These are phyloP conservation scores for Amylocystis lapponica DNA, from an alignment of 768 basidiomycete species.

Conservation along the genomic window DNA sequence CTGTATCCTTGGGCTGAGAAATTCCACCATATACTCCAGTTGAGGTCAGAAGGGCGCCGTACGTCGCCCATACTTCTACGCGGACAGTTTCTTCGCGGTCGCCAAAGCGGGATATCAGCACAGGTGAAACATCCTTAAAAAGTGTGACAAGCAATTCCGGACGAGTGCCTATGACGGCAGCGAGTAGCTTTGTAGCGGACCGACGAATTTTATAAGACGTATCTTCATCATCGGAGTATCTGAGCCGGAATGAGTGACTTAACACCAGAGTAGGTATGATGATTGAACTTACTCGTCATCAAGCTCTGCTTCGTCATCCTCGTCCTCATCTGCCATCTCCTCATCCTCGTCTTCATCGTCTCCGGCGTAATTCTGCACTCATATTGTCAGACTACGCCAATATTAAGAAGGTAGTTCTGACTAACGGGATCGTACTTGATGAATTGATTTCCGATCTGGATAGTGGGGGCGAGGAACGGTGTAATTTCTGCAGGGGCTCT, in stretches of 20 bases:
- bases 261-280: conserved; percentile 5
- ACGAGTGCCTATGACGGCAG: conserved; percentile 82
- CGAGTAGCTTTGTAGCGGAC: conserved; percentile 84
- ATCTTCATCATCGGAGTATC: conserved; percentile 97
- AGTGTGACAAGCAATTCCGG: conserved; percentile 78
- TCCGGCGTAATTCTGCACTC: conserved; percentile 66
- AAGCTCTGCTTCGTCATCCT: conserved; percentile 72
- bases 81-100: conserved; percentile 95
- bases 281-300: conserved; percentile 49
- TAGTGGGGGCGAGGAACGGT: conserved; percentile 60
- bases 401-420: conserved; percentile 10
- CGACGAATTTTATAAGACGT: conserved; percentile 97
- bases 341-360: conserved; percentile 61
- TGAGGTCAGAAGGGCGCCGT: conserved; percentile 75
- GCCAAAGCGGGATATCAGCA: conserved; percentile 85
- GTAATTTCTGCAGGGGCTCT: conserved; percentile 81
- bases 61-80: conserved; percentile 88
- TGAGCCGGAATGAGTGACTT: conserved; percentile 23
- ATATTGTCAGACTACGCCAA: not conserved
- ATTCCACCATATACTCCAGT: conserved; percentile 74
- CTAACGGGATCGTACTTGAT: conserved; percentile 93
- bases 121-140: conserved; percentile 81
- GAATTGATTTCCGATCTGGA: conserved; percentile 65
- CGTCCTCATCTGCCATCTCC: conserved; percentile 57
- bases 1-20: conserved; percentile 44